A percentile compares a stretch with the other conserved stretches of the same genome.
Evolutionary conservation across 805 yeast species (phyloP).

Genomic region (Nakazawaea populi): DNA sequence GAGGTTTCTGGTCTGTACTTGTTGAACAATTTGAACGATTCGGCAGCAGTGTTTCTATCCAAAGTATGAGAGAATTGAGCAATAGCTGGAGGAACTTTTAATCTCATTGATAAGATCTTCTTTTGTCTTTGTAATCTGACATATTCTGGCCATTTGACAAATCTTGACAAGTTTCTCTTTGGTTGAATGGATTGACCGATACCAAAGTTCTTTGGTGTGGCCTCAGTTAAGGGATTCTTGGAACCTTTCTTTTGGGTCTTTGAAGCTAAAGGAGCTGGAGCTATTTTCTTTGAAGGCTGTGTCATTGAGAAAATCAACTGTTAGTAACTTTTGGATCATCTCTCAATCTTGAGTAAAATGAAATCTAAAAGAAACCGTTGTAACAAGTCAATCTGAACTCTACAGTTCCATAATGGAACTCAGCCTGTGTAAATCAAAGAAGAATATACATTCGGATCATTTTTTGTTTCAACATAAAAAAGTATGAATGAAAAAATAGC

Average conservation of each 20-base stretch:
- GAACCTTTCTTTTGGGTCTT: conserved; percentile 46
- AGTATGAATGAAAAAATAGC: not conserved
- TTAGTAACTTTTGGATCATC: conserved; percentile 1
- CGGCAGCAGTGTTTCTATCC: conserved; percentile 99
- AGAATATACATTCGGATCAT: conserved; percentile 11
- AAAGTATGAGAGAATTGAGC: conserved; percentile 93
- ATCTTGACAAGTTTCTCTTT: conserved; percentile 92
- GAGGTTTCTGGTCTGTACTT: conserved; percentile 98
- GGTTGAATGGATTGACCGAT: conserved; percentile 95
- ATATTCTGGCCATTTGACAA: conserved; percentile 99
- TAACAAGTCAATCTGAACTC: conserved; percentile 13
- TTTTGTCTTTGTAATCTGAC: conserved; percentile 98
- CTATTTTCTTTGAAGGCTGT: conserved; percentile 62
- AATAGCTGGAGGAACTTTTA: conserved; percentile 98
- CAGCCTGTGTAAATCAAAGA: conserved; percentile 23
- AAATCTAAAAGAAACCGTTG: conserved; percentile 11
- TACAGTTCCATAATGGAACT: conserved; percentile 21
- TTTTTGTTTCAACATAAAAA: not conserved
- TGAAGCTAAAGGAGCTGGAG: conserved; percentile 96
- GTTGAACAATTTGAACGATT: conserved; percentile 94
- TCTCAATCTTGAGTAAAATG: not conserved
- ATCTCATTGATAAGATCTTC: conserved; percentile 91
- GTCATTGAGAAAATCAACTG: conserved; percentile 10
- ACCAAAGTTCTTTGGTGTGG: conserved; percentile 91
- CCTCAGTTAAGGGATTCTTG: conserved; percentile 83